A percentile compares a stretch with the other conserved stretches of the same genome.
Conservation (phyloP, 23 red algal species). For the Gracilariopsis chorda region DNA sequence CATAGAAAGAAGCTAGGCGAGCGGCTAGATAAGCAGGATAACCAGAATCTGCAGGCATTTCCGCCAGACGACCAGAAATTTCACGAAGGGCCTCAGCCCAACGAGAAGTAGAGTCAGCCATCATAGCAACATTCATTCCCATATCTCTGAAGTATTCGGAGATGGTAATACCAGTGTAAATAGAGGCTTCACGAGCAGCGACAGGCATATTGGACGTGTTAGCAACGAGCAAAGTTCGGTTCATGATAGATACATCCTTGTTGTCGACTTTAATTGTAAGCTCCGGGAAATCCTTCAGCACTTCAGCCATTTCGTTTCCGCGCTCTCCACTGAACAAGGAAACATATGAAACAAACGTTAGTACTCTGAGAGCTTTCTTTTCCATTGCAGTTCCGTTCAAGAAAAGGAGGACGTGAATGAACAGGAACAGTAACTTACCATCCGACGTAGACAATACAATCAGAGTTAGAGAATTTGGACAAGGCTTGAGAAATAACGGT, state of each 20-base stretch:
- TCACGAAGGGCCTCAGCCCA: constrained; percentile 99
- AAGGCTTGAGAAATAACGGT: constrained; percentile 98
- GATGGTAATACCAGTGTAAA: constrained; percentile 99
- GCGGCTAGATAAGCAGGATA: constrained; percentile 99
- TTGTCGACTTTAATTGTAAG: constrained; percentile 80
- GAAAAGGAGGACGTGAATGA: too few relatives aligned
- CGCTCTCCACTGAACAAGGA: constrained; percentile 81
- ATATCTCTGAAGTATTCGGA: constrained; percentile 99
- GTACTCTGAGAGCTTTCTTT: not conserved
- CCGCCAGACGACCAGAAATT: constrained; percentile 98
- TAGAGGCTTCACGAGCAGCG: constrained; percentile 97
- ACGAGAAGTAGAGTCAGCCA: constrained; percentile 97
- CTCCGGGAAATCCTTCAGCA: constrained; percentile 98
- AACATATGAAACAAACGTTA: not conserved
- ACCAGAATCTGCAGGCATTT: constrained; percentile 99
- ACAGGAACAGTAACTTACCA: constrained; percentile 48
- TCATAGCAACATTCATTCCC: constrained; percentile 98
- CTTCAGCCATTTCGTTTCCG: constrained; percentile 99
- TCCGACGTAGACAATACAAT: constrained; percentile 99
- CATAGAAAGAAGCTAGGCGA: constrained; percentile 98
- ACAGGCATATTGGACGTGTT: constrained; percentile 99
- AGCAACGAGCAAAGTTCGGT: constrained; percentile 96
- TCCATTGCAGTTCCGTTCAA: not conserved
- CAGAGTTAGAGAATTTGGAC: constrained; percentile 98
- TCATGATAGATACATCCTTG: constrained; percentile 97